A percentile compares a stretch with the other conserved stretches of the same genome.
phyloP scores from a whole-genome alignment of 305 asterid species.

The Fraxinus nigra region DNA sequence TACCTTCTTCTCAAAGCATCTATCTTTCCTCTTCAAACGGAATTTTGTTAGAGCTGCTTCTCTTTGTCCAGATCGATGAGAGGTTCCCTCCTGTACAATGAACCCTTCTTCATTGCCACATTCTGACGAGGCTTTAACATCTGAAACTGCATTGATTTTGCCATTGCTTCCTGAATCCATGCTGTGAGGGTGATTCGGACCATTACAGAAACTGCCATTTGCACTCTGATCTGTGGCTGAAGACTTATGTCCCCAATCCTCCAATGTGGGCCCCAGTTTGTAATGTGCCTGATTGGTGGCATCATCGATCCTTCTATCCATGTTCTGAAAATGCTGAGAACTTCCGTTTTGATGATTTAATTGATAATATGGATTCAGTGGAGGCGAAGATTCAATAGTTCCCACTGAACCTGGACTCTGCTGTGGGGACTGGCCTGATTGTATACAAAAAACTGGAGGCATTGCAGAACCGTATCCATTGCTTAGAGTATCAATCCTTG shows the following conservation, averaged over 20 bases:
- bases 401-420: conserved; percentile 47
- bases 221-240: conserved; percentile 59
- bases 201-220: conserved; percentile 55
- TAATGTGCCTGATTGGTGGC: conserved; percentile 42
- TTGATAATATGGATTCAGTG: conserved; percentile 29
- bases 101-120: conserved; percentile 49
- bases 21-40: conserved; percentile 80
- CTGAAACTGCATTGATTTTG: conserved; percentile 30
- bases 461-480: conserved; percentile 37
- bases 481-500: conserved; percentile 39
- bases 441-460: conserved; percentile 33
- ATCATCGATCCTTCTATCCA: conserved; percentile 37
- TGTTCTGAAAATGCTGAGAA: conserved; percentile 40
- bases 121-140: conserved; percentile 32
- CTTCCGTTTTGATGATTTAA: conserved; percentile 33
- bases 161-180: conserved; percentile 41
- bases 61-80: conserved; percentile 55
- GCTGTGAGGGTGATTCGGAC: conserved; percentile 33
- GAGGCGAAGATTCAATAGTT: conserved; percentile 39
- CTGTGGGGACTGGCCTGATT: conserved; percentile 37
- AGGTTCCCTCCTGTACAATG: conserved; percentile 41
- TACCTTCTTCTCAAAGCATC: conserved; percentile 98
- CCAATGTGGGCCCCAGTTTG: conserved; percentile 33
- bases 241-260: conserved; percentile 42
- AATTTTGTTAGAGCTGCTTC: conserved; percentile 86